Conservation (phyloP, 2,329 filamentous ascomycete genomes). For the Fusarium sacchari region DNA sequence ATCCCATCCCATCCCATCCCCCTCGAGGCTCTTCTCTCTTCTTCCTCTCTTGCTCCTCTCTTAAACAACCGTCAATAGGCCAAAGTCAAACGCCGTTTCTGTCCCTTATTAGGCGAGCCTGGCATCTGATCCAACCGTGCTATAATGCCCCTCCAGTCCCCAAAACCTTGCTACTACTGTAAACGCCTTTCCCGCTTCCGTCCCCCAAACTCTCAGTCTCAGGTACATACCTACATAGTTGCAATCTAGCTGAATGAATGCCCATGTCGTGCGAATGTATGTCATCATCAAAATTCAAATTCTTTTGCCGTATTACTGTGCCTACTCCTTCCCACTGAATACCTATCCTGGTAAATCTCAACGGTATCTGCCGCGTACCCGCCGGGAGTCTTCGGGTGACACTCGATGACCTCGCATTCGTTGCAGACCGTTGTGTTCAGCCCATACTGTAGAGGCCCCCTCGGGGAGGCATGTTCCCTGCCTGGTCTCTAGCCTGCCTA, state of each 20-base stretch:
- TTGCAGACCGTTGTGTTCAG: background rate
- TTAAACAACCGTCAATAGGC: background rate
- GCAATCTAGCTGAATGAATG: background rate
- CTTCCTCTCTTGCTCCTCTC: background rate
- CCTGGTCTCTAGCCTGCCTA: conserved; percentile 4
- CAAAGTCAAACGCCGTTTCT: background rate
- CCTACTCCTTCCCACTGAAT: conserved; percentile 3
- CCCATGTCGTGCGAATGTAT: background rate
- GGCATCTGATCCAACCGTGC: background rate
- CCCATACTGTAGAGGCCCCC: background rate
- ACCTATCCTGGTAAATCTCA: conserved; percentile 15
- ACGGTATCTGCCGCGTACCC: conserved; percentile 26
- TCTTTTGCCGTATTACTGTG: conserved; percentile 4
- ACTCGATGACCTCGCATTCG: conserved; percentile 13
- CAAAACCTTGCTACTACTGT: background rate
- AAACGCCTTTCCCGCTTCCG: conserved; percentile 27
- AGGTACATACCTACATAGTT: background rate
- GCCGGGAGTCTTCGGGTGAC: conserved; percentile 33
- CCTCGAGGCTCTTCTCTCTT: background rate
- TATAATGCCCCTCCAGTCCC: background rate
- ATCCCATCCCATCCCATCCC: background rate
- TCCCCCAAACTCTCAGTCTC: background rate
- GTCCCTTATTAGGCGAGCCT: background rate
- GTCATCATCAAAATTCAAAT: conserved; percentile 13
- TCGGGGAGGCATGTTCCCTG: conserved; percentile 12